Conservation (phyloP, 2,329 filamentous ascomycete genomes). For the Cercospora sesami region DNA sequence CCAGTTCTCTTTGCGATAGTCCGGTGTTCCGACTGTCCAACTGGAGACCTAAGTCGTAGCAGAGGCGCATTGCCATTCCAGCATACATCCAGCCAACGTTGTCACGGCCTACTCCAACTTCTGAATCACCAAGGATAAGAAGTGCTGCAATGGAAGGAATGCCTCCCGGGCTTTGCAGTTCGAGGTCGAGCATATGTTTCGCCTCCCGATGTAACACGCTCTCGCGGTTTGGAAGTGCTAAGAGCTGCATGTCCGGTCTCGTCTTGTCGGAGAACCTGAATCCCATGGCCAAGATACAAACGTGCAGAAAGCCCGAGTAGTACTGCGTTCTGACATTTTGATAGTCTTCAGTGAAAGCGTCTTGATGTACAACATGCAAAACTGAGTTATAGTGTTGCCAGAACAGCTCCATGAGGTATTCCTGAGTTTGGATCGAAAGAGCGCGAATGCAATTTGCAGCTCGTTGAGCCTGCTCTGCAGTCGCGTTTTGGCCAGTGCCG, state of each 20-base stretch:
- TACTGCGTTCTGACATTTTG: conserved; percentile 28
- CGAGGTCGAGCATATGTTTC: conserved; percentile 34
- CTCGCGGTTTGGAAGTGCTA: conserved; percentile 30
- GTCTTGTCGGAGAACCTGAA: conserved; percentile 32
- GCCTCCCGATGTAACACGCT: conserved; percentile 32
- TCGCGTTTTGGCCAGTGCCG: conserved; percentile 18
- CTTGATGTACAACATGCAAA: conserved; percentile 31
- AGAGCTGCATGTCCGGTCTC: conserved; percentile 28
- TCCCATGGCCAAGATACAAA: conserved; percentile 33
- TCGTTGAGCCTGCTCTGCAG: conserved; percentile 27
- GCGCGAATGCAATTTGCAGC: conserved; percentile 30
- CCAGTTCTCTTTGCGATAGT: conserved; percentile 29
- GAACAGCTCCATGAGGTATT: conserved; percentile 33
- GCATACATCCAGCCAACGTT: conserved; percentile 34
- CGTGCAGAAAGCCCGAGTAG: conserved; percentile 33
- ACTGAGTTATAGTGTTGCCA: conserved; percentile 34
- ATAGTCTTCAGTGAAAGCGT: conserved; percentile 31
- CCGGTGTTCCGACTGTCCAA: conserved; percentile 31
- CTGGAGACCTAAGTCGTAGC: conserved; percentile 33
- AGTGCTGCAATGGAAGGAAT: conserved; percentile 32
- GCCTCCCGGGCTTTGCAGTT: conserved; percentile 30
- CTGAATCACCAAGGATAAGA: conserved; percentile 30
- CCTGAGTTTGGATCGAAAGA: conserved; percentile 29
- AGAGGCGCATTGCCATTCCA: conserved; percentile 33
- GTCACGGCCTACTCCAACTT: conserved; percentile 32